phyloP scores from a whole-genome alignment of 257 asterid species.

The Rehmannia glutinosa region DNA sequence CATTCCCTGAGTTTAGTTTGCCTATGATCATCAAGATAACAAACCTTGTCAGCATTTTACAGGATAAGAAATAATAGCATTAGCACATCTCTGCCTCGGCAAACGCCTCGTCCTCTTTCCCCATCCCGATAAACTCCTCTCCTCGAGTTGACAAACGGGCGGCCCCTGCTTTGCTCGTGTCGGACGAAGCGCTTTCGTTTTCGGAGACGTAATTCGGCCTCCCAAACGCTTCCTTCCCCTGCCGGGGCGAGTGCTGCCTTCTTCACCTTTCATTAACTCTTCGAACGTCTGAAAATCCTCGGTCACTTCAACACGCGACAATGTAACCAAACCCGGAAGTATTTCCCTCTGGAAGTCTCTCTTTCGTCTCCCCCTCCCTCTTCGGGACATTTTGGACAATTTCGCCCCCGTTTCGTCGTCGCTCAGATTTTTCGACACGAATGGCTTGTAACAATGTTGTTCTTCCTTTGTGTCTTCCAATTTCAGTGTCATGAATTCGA shows the following conservation, averaged over 20 bases:
- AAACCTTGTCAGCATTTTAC: slow-evolving; percentile 26
- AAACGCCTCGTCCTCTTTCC: slow-evolving; percentile 74
- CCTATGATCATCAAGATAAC: too few relatives aligned
- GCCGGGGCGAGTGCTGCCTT: slow-evolving; percentile 26
- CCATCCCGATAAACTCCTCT: slow-evolving; percentile 55
- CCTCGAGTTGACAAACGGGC: slow-evolving; percentile 31
- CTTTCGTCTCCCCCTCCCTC: slow-evolving; percentile 50
- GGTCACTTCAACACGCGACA: slow-evolving; percentile 56
- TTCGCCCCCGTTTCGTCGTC: slow-evolving; percentile 24
- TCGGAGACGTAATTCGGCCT: slow-evolving; percentile 14
- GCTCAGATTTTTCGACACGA: slow-evolving; percentile 4
- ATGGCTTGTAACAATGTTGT: slow-evolving; percentile 12
- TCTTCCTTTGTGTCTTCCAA: slow-evolving; percentile 48
- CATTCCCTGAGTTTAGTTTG: too few relatives aligned
- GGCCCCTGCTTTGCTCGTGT: slow-evolving; percentile 22
- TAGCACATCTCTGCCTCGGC: slow-evolving; percentile 54
- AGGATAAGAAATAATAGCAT: slow-evolving; percentile 24
- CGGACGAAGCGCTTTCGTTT: slow-evolving; percentile 10
- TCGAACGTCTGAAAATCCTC: slow-evolving; percentile 70
- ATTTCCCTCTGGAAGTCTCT: slow-evolving; percentile 69
- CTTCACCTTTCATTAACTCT: slow-evolving; percentile 41
- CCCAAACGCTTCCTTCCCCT: slow-evolving; percentile 39
- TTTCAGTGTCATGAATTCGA: slow-evolving; percentile 61
- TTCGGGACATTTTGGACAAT: slow-evolving; percentile 32
- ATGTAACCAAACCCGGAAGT: slow-evolving; percentile 58